A percentile compares a stretch with the other conserved stretches of the same genome.
phyloP scores from a whole-genome alignment of 2,329 filamentous ascomycete genomes.

The Plenodomus tracheiphilus region DNA sequence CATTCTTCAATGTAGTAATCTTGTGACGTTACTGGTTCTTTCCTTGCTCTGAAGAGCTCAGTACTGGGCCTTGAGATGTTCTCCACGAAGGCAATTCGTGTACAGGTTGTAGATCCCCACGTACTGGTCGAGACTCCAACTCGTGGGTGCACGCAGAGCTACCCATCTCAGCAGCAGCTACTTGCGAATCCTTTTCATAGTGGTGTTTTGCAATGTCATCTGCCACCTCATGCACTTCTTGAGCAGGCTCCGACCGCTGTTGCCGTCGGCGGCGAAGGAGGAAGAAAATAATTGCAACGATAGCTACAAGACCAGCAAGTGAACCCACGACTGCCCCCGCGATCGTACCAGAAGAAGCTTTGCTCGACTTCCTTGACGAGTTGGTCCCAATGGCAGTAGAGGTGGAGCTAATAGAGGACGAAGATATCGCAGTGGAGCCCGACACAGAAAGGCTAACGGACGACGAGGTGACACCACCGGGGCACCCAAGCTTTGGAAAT shows the following conservation, averaged over 20 bases:
- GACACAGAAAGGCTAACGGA: background rate
- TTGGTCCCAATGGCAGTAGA: background rate
- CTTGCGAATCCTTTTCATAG: conserved; percentile 1
- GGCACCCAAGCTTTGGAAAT: conserved; percentile 16
- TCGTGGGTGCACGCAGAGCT: conserved; percentile 3
- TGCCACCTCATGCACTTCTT: conserved; percentile 8
- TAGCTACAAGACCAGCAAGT: conserved; percentile 13
- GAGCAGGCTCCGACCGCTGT: conserved; percentile 1
- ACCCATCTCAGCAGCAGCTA: conserved; percentile 3
- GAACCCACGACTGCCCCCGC: conserved; percentile 25
- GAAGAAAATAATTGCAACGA: conserved; percentile 19
- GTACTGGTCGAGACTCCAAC: conserved; percentile 4
- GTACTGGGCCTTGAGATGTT: background rate
- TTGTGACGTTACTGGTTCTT: background rate
- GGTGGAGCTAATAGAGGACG: background rate
- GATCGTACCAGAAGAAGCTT: conserved; percentile 16
- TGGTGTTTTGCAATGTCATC: conserved; percentile 4
- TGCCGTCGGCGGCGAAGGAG: conserved; percentile 14
- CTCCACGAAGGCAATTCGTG: conserved; percentile 5
- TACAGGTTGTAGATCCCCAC: background rate
- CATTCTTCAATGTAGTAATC: background rate
- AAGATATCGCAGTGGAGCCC: background rate
- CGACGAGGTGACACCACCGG: conserved; percentile 4
- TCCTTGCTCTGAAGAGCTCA: background rate
- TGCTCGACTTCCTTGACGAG: conserved; percentile 2